Base-by-base conservation (phyloP, 1,139 yeast species). In the Pneumocystis canis region DNA sequence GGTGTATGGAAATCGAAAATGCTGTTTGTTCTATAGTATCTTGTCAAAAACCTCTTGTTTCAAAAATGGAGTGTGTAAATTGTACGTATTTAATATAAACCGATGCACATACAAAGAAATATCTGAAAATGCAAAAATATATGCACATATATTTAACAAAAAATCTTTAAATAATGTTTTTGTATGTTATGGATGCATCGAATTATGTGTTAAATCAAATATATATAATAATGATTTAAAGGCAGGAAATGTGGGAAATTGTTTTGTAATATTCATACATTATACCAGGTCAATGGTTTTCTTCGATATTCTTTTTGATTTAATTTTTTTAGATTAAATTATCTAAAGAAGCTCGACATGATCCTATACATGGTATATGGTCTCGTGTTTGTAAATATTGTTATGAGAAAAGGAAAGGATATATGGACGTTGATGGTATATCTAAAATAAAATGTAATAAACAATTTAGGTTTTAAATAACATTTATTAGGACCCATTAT, bases 361-460 rank as follows among this genome's bases (percentile, higher is more conserved):
- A 81, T 66, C 76, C 81, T 0, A 69, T 65, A 2, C 67, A 72
- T 33, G 95, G 95, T 0, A 73, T 77, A 4, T 85, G 92, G 92
- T 77, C 84, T 61, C 76, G 85, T 59, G 85, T 88, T 65, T 89
- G 97, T 71, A 75, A 78, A 57, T 68, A 68, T 0, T 89, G 97
- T 71, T 87, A 79, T 70, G 71, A 71, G 47, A 67, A 72, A 1
- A 81, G 84, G 65, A 84, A 85, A 2, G 86, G 85, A 3, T 79
- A 83, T 69, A 70, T 72, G 20, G 80, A 76, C 63, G 68, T 68
- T 1, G 71, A 73, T 54, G 83, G 82, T 0, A 65, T 69, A 0
- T 63, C 67, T 1, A 66, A 11, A 88, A 87, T 69, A 68, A 78
- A 47, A 82, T 88, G 0, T 63, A 47, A 0, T 67, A 66, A 0